Evolutionary conservation across 257 asterid genomes (phyloP).

Genomic region (Solanum paucissectum): DNA sequence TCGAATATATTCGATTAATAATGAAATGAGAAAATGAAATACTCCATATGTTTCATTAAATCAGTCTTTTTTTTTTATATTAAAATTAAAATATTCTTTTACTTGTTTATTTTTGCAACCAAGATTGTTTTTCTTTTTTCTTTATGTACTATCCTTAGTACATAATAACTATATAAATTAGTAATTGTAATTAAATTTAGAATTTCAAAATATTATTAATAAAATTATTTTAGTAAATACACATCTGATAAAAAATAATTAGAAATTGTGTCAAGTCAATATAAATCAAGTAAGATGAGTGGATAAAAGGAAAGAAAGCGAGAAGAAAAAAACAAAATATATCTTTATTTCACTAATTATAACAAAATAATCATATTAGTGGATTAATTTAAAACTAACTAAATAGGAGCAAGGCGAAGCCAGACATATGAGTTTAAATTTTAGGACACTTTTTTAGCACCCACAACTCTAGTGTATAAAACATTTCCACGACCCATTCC

Average conservation of each 20-base stretch:
- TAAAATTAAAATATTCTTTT: neutral
- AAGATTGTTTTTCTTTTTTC: neutral
- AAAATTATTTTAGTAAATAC: too few species aligned
- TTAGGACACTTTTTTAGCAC: neutral
- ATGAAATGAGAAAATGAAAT: neutral
- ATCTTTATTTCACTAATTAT: neutral
- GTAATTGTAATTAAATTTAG: neutral
- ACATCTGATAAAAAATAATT: neutral
- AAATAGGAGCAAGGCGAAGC: neutral
- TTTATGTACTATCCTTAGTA: neutral
- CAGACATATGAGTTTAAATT: too few species aligned
- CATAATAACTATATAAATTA: neutral
- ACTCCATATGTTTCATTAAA: neutral
- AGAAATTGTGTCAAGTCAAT: neutral
- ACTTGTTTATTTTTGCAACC: too few species aligned
- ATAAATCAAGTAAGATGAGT: too few species aligned
- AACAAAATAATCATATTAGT: neutral
- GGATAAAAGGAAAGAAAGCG: neutral
- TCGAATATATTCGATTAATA: neutral
- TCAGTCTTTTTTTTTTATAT: rapidly evolving
- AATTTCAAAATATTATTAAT: too few species aligned
- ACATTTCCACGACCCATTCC: neutral
- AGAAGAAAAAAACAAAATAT: too few species aligned
- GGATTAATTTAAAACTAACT: neutral
- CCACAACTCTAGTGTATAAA: neutral